These are phyloP conservation scores for Cavenderia fasciculata DNA, from an alignment of 78 protist species.

Conservation along the genomic window DNA sequence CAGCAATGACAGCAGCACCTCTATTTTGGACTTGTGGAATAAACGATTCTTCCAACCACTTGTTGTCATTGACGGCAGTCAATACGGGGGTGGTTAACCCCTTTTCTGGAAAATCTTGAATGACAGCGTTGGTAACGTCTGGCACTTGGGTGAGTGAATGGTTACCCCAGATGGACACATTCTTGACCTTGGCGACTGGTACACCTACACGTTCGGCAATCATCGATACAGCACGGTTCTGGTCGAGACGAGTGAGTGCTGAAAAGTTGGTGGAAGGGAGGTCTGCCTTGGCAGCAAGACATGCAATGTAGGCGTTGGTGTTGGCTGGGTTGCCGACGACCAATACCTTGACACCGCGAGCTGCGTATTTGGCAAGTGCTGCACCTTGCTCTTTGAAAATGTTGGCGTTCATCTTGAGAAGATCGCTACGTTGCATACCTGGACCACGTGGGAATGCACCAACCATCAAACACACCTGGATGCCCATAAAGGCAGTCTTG, in stretches of 20 bases:
- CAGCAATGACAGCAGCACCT: slow-evolving; percentile 94
- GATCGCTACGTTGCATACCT: slow-evolving; percentile 97
- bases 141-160: slow-evolving; percentile 91
- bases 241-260: slow-evolving; percentile 96
- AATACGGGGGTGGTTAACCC: slow-evolving; percentile 39
- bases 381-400: slow-evolving; percentile 95
- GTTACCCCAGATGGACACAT: slow-evolving; percentile 97
- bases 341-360: slow-evolving; percentile 77
- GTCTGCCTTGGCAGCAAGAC: slow-evolving; percentile 74
- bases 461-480: slow-evolving; percentile 84
- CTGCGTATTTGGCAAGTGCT: slow-evolving; percentile 84
- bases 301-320: slow-evolving; percentile 92
- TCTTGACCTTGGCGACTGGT: slow-evolving; percentile 43
- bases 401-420: slow-evolving; percentile 84
- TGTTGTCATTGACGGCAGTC: slow-evolving; percentile 66
- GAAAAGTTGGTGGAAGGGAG: slow-evolving; percentile 92
- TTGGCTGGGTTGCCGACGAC: slow-evolving; percentile 99
- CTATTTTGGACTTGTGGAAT: slow-evolving; percentile 91
- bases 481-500: slow-evolving; percentile 66
- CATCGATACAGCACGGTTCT: slow-evolving; percentile 89
- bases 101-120: slow-evolving; percentile 41
- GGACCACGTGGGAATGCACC: slow-evolving; percentile 97
- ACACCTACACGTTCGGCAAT: slow-evolving; percentile 75
- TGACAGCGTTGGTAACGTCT: slow-evolving; percentile 79
- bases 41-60: slow-evolving; percentile 80